These are phyloP conservation scores for Gnomoniopsis smithogilvyi DNA, from an alignment of 2,329 filamentous ascomycete species.

Conservation along the genomic window DNA sequence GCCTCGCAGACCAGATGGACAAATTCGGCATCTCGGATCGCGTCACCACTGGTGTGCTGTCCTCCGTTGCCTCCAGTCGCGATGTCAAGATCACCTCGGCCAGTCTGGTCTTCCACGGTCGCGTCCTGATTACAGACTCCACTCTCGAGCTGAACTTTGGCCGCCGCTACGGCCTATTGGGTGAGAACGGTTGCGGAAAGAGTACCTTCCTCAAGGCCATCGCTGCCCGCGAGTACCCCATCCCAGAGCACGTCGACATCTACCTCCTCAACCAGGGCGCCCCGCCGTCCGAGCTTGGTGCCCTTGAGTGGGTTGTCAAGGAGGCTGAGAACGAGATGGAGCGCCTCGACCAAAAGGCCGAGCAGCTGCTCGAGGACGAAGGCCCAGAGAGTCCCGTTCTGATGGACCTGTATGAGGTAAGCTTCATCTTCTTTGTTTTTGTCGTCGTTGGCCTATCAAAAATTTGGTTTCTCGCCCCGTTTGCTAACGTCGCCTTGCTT, in stretches of 20 bases:
- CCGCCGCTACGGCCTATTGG: conserved; percentile 88
- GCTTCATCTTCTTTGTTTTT: conserved; percentile 25
- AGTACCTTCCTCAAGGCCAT: conserved; percentile 97
- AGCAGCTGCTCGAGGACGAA: conserved; percentile 86
- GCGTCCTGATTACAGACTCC: conserved; percentile 90
- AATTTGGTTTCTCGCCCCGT: conserved; percentile 11
- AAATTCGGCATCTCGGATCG: conserved; percentile 94
- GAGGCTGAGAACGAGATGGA: conserved; percentile 94
- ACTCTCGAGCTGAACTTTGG: conserved; percentile 91
- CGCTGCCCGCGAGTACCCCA: conserved; percentile 87
- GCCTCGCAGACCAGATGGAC: conserved; percentile 89
- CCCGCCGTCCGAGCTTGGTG: conserved; percentile 81
- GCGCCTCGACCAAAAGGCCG: conserved; percentile 81
- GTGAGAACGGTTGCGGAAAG: conserved; percentile 99
- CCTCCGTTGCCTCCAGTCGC: conserved; percentile 78
- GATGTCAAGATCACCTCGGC: conserved; percentile 96
- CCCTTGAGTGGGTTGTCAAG: conserved; percentile 93
- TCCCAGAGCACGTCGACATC: conserved; percentile 95
- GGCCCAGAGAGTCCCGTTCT: conserved; percentile 88
- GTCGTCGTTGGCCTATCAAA: not conserved
- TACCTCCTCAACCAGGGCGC: conserved; percentile 98
- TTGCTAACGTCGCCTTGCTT: conserved; percentile 18
- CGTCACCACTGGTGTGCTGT: conserved; percentile 94
- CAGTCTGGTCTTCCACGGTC: conserved; percentile 95
- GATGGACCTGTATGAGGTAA: conserved; percentile 92